Base-by-base conservation (phyloP, 768 basidiomycete species). In the Leccinum sublutescens region DNA sequence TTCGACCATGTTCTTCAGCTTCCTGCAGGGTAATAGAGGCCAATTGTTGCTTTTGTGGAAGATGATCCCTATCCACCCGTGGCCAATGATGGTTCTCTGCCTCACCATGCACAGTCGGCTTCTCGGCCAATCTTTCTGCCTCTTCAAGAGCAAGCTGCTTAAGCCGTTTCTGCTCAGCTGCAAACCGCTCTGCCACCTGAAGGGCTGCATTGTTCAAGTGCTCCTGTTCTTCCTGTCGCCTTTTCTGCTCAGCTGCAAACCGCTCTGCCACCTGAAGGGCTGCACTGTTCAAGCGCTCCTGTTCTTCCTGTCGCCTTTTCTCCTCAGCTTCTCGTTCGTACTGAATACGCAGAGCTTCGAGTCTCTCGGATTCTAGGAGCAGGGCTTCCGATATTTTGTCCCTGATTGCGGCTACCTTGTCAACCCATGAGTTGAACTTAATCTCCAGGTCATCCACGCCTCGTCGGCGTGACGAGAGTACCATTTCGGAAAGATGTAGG, bases 381-480 rank as follows among this genome's bases (percentile, higher is more conserved):
- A 76, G 69, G 38, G 74, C 68, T 52, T 75, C 74, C 36, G 85
- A 76, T 38, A 75, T 59, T 19, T 75, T 74, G 25, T 77, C 60
- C 58, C 76, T 69, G 19, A 78, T 55, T 27, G 59, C 45, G 1
- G 58, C 56, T 5, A 70, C 63, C 50, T 60, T 76, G 57, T 83
- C 79, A 43, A 76, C 69, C 82, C 84, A 89, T 1, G 74, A 69
- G 38, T 71, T 77, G 51, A 84, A 73, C 45, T 76, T 78, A 17
- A 77, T 60, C 61, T 85, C 83, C 1, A 78, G 73, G 60, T 85
- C 81, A 63, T 86, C 80, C 15, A 83, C 75, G 7, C 77, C 76
- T 56, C 78, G 75, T 47, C 74, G 72, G 48, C 88, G 80, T 12
- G 84, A 70, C 19, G 75, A 70, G 56, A 82, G 78, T 1, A 91